These are phyloP conservation scores for Whalleya microplaca DNA, from an alignment of 2,329 filamentous ascomycete genomes.

Conservation along the genomic window DNA sequence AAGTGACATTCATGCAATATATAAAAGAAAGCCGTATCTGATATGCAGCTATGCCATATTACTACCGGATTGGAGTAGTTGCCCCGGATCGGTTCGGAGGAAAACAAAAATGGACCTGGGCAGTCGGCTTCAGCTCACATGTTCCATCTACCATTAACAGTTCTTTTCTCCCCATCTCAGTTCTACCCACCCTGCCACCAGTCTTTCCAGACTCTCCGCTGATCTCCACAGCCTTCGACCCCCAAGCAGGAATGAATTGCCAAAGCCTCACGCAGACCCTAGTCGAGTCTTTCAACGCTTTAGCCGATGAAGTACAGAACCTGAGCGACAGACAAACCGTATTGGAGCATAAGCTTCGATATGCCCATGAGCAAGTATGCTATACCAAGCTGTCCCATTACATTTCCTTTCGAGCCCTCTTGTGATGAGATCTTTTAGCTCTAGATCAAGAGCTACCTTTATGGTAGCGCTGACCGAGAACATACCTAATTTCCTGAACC, in stretches of 20 bases:
- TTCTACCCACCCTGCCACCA: too few relatives aligned
- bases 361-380: slow-evolving; percentile 68
- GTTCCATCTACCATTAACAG: background rate
- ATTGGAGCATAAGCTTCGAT: slow-evolving; percentile 68
- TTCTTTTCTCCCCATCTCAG: slow-evolving; percentile 10
- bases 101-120: background rate
- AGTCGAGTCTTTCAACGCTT: slow-evolving; percentile 65
- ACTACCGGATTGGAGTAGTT: background rate
- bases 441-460: slow-evolving; percentile 76
- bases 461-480: slow-evolving; percentile 65
- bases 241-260: slow-evolving; percentile 43
- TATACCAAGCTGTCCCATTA: slow-evolving; percentile 7
- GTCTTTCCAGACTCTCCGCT: background rate
- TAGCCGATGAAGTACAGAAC: slow-evolving; percentile 67
- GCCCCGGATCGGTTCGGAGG: background rate
- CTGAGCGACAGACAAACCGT: slow-evolving; percentile 67
- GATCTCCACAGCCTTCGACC: background rate
- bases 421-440: slow-evolving; percentile 66
- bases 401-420: slow-evolving; percentile 3
- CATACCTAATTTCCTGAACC: slow-evolving; percentile 47
- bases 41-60: background rate
- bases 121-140: background rate
- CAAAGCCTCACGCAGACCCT: slow-evolving; percentile 57
- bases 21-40: too few relatives aligned
- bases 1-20: too few relatives aligned